A percentile compares a stretch with the other conserved stretches of the same genome.
Evolutionary conservation across 2,329 filamentous ascomycete genomes (phyloP).

Genomic region (Colletotrichum paranaense): DNA sequence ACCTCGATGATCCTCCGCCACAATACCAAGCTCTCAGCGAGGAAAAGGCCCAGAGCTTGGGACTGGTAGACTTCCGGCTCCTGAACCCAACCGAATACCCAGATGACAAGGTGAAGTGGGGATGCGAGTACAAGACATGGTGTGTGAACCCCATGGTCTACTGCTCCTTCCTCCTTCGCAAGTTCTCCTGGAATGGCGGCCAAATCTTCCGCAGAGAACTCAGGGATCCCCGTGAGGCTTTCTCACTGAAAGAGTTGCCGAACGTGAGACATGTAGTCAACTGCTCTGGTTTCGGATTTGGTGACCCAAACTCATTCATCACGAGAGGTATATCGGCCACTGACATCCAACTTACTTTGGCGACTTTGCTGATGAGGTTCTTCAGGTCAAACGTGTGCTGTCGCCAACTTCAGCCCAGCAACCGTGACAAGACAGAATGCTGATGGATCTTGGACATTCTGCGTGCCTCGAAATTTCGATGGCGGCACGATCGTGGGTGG

Average conservation of each 20-base stretch:
- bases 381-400: constrained; percentile 58
- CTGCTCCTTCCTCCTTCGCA: constrained; percentile 58
- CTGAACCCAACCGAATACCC: constrained; percentile 52
- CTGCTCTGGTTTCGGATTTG: constrained; percentile 58
- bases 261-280: constrained; percentile 53
- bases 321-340: constrained; percentile 49
- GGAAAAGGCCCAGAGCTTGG: constrained; percentile 45
- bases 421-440: constrained; percentile 70
- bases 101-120: constrained; percentile 52
- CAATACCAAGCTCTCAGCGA: constrained; percentile 52
- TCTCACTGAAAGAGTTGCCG: constrained; percentile 44
- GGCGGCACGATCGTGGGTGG: constrained; percentile 76
- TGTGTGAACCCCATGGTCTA: constrained; percentile 67
- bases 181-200: constrained; percentile 52
- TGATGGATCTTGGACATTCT: constrained; percentile 73
- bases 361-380: neutral
- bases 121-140: constrained; percentile 64
- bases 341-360: neutral
- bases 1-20: constrained; percentile 57
- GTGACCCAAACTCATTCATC: constrained; percentile 53
- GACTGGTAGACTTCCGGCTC: constrained; percentile 51
- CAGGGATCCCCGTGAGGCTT: constrained; percentile 50
- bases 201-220: constrained; percentile 48
- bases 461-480: constrained; percentile 69
- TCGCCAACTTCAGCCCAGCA: constrained; percentile 50